These are phyloP conservation scores for Rhodamnia argentea DNA, from an alignment of 345 rosid genomes.

Conservation along the genomic window DNA sequence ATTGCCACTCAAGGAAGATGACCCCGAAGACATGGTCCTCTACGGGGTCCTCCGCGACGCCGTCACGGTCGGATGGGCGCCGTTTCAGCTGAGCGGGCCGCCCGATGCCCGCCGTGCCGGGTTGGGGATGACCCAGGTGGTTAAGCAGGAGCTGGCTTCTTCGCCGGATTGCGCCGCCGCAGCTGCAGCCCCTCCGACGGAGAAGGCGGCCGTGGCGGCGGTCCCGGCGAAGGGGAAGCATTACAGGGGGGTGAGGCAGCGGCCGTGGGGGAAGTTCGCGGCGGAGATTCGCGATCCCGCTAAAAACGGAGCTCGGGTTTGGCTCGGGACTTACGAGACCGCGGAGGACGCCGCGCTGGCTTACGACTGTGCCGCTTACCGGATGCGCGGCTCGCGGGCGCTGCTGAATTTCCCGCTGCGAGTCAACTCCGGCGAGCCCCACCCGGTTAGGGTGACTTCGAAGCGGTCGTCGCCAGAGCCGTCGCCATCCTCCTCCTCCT, in stretches of 20 bases:
- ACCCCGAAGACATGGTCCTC: constrained; percentile 83
- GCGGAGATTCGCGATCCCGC: constrained; percentile 99
- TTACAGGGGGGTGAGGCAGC: constrained; percentile 88
- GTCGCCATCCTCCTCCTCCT: constrained; percentile 4
- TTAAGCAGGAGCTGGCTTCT: constrained; percentile 25
- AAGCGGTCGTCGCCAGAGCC: constrained; percentile 62
- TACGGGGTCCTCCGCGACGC: constrained; percentile 70
- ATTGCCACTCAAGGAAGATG: constrained; percentile 66
- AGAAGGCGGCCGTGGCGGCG: constrained; percentile 10
- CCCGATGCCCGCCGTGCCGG: neutral
- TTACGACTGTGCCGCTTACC: constrained; percentile 85
- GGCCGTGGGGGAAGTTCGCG: constrained; percentile 99
- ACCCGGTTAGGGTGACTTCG: constrained; percentile 80
- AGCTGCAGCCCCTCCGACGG: neutral
- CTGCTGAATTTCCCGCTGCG: constrained; percentile 80
- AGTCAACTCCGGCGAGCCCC: constrained; percentile 93
- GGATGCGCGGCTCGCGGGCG: constrained; percentile 97
- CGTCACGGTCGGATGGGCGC: constrained; percentile 67
- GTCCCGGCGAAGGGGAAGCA: constrained; percentile 57
- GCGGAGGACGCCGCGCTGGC: constrained; percentile 99
- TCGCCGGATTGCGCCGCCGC: neutral
- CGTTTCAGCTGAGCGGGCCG: constrained; percentile 21
- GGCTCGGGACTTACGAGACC: constrained; percentile 97
- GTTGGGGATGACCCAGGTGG: constrained; percentile 10
- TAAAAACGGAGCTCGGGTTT: constrained; percentile 93